Conservation (phyloP, 345 rosid genomes). For the Orychophragmus violaceus region DNA sequence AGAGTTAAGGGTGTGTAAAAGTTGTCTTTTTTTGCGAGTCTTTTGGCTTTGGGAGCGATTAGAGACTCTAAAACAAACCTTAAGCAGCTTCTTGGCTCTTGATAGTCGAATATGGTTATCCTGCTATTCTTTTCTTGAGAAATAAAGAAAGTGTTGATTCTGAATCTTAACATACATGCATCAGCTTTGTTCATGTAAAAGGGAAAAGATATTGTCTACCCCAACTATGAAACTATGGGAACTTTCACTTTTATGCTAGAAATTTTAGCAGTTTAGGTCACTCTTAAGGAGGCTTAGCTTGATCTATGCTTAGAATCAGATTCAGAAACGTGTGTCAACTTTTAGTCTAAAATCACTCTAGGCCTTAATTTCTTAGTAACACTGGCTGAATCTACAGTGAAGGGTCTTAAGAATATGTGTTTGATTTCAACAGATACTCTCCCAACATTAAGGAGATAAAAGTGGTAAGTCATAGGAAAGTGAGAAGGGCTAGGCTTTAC, state of each 20-base stretch:
- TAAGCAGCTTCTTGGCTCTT: neutral
- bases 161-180: neutral
- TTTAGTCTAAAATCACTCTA: neutral
- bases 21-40: neutral
- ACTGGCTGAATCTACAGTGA: neutral
- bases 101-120: neutral
- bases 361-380: neutral
- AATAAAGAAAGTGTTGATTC: neutral
- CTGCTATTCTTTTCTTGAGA: neutral
- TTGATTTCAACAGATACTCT: constrained; percentile 53
- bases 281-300: neutral
- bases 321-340: neutral
- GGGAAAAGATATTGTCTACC: neutral
- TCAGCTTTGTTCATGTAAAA: neutral
- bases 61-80: neutral
- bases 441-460: constrained; percentile 77
- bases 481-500: constrained; percentile 86
- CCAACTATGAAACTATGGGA: neutral
- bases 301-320: neutral
- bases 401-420: neutral
- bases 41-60: neutral
- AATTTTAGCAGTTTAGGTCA: neutral
- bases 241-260: neutral
- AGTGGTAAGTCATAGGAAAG: constrained; percentile 68
- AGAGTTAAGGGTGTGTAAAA: neutral